Conservation (phyloP, 2,329 filamentous ascomycete genomes). For the Acrocalymma vagum region DNA sequence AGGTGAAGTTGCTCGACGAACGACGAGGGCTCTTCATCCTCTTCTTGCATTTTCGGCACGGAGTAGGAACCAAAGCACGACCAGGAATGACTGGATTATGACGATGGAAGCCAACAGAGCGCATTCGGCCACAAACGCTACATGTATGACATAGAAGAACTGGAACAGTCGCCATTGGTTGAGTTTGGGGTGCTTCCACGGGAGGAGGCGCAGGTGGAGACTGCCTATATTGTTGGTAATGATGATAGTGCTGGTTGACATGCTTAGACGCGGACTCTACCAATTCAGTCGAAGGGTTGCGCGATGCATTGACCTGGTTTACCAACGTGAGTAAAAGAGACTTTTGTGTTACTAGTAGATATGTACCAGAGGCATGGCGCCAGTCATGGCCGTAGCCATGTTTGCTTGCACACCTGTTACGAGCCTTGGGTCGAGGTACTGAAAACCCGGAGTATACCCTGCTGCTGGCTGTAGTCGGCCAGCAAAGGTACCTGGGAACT, state of each 20-base stretch:
- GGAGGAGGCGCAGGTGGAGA: conserved; percentile 12
- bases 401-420: conserved; percentile 9
- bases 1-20: conserved; percentile 26
- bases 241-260: conserved; percentile 22
- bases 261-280: conserved; percentile 21
- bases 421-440: conserved; percentile 21
- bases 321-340: background rate
- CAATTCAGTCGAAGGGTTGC: conserved; percentile 14
- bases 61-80: conserved; percentile 26
- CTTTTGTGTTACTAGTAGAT: background rate
- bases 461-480: conserved; percentile 17
- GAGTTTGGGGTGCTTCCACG: conserved; percentile 14
- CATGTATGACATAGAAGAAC: conserved; percentile 45
- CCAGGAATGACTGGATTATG: conserved; percentile 45
- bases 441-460: conserved; percentile 23
- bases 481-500: conserved; percentile 15
- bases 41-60: conserved; percentile 44
- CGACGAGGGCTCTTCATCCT: conserved; percentile 21
- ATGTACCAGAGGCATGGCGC: conserved; percentile 22
- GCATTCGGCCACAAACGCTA: conserved; percentile 40
- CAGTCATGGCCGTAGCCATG: conserved; percentile 6
- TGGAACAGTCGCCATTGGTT: conserved; percentile 23
- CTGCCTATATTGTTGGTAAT: conserved; percentile 23
- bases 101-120: conserved; percentile 45
- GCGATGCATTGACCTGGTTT: conserved; percentile 4